Conservation (phyloP, 305 asterid species). For the Fraxinus baroniana region DNA sequence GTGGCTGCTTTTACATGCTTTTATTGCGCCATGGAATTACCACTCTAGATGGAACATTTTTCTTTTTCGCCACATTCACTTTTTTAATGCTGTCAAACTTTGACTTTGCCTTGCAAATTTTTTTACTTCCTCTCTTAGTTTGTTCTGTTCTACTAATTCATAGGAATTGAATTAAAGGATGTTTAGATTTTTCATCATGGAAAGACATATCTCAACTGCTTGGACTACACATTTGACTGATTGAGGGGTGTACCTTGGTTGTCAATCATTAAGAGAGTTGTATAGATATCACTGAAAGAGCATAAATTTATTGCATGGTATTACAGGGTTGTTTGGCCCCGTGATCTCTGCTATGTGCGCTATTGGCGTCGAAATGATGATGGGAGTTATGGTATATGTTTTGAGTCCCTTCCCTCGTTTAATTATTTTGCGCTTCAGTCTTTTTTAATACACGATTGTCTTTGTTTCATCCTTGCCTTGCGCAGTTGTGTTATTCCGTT, state of each 20-base stretch:
- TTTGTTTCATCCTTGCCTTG: constrained; percentile 29
- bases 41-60: constrained; percentile 10
- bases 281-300: neutral
- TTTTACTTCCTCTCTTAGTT: constrained; percentile 13
- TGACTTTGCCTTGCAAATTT: constrained; percentile 15
- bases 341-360: constrained; percentile 97
- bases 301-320: constrained; percentile 17
- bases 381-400: constrained; percentile 85
- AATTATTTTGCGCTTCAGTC: constrained; percentile 19
- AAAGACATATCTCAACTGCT: constrained; percentile 14
- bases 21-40: constrained; percentile 21
- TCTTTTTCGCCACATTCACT: neutral
- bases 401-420: constrained; percentile 18
- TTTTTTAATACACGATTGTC: constrained; percentile 10
- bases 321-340: constrained; percentile 95
- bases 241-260: constrained; percentile 17
- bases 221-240: constrained; percentile 11
- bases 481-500: constrained; percentile 94
- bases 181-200: constrained; percentile 18
- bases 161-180: constrained; percentile 13
- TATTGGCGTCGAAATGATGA: constrained; percentile 99
- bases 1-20: neutral
- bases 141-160: constrained; percentile 13
- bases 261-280: constrained; percentile 18
- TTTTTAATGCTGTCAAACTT: constrained; percentile 7